Conservation (phyloP, 495 filamentous ascomycete genomes). For the Aspergillus bridgeri region DNA sequence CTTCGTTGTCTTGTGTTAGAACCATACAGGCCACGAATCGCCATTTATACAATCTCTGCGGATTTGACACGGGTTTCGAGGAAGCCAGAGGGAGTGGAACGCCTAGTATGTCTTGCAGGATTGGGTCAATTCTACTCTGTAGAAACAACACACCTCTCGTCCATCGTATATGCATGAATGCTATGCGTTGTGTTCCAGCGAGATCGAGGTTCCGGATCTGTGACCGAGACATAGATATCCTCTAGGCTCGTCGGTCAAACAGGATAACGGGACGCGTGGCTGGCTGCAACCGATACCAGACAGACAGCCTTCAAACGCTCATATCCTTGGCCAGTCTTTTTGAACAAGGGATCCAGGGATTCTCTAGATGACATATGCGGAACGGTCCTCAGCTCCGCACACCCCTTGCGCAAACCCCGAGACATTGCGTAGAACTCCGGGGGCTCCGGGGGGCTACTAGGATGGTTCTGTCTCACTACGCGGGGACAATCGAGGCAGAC, state of each 20-base stretch:
- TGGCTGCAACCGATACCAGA: not conserved
- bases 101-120: not conserved
- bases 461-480: too few relatives aligned
- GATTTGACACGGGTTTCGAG: too few relatives aligned
- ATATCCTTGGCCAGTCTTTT: not conserved
- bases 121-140: too few relatives aligned
- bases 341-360: not conserved
- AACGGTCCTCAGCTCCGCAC: not conserved
- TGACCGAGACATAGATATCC: too few relatives aligned
- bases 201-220: not conserved
- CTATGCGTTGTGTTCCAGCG: not conserved
- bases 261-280: not conserved
- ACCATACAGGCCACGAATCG: too few relatives aligned
- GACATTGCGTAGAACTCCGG: not conserved
- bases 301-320: not conserved
- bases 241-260: not conserved
- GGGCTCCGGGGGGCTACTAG: too few relatives aligned
- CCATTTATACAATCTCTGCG: too few relatives aligned
- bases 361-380: not conserved
- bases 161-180: too few relatives aligned
- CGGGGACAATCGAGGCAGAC: too few relatives aligned
- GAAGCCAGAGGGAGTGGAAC: too few relatives aligned
- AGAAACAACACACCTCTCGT: not conserved
- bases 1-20: too few relatives aligned
- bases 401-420: not conserved